Base-by-base conservation (phyloP, 2,329 filamentous ascomycete genomes). In the Tolypocladium capitatum region DNA sequence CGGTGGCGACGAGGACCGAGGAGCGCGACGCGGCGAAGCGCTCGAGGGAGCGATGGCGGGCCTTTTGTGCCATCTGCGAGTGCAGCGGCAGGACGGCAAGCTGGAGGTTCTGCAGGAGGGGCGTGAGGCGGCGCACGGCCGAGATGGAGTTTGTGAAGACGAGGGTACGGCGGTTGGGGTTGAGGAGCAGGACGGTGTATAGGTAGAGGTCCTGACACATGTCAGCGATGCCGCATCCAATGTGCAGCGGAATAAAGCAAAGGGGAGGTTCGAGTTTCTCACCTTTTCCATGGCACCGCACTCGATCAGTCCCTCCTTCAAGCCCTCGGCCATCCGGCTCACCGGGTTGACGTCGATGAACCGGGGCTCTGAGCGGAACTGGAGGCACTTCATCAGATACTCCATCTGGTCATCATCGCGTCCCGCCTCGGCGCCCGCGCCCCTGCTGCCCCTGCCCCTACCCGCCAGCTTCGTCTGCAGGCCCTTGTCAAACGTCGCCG, bases 121-220 rank as follows among this genome's bases (percentile, higher is more conserved):
- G 87, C 0, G 84, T 81, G 13, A 98, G 72, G 34, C 92, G 86
- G 41, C 89, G 84, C 46, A 95, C 91, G 3, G 91, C 85, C 46
- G 86, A 86, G 63, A 98, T 96, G 41, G 90, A 95, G 68, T 98
- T 98, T 28, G 90, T 89, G 64, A 98, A 98, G 43, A 98, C 81
- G 3, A 98, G 73, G 0, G 87, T 89, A 31, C 90, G 84, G 34
- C 83, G 78, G 43, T 83, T 83, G 1, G 86, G 82, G 60, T 95
- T 85, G 48, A 94, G 80, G 2, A 96, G 75, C 0, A 97, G 74
- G 9, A 95, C 73, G 0, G 89, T 78, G 66, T 98, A 98, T 36
- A 97, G 81, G 55, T 91, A 97, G 10, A 98, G 79, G 64, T 98
- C 92, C 78, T 86, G 14, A 18, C 21, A 6, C n/a, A 27, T 4